Evolutionary conservation across 129 eudicot species (phyloP).

Genomic region (Sambucus nigra): DNA sequence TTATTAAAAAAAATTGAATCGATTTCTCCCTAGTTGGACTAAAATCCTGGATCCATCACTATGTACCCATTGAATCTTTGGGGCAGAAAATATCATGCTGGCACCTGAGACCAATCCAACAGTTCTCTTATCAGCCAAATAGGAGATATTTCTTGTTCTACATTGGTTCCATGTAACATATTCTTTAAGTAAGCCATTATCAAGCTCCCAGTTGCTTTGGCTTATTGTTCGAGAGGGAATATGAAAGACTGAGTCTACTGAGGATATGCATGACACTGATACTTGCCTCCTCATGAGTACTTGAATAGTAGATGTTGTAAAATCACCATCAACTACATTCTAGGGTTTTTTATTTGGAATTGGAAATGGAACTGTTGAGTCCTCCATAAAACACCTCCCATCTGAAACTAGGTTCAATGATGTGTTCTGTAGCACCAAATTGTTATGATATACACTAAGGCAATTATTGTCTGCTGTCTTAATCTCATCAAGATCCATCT

Average conservation of each 20-base stretch:
- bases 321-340: slow-evolving; percentile 9
- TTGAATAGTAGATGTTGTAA: slow-evolving; percentile 28
- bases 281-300: slow-evolving; percentile 47
- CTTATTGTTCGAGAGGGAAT: slow-evolving; percentile 20
- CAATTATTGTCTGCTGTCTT: slow-evolving; percentile 24
- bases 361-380: slow-evolving; percentile 6
- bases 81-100: slow-evolving; percentile 49
- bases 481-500: slow-evolving; percentile 49
- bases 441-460: slow-evolving; percentile 38
- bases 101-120: slow-evolving; percentile 61
- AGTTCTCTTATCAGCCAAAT: slow-evolving; percentile 59
- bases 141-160: slow-evolving; percentile 42
- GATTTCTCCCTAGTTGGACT: too few species aligned
- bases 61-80: slow-evolving; percentile 54
- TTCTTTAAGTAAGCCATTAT: slow-evolving; percentile 16
- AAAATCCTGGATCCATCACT: too few species aligned
- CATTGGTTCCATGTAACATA: slow-evolving; percentile 29
- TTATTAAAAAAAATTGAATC: too few species aligned
- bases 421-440: slow-evolving; percentile 25
- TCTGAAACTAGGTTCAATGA: background rate
- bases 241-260: slow-evolving; percentile 31
- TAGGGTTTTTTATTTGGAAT: slow-evolving; percentile 13
- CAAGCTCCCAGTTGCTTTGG: slow-evolving; percentile 17
- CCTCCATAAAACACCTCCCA: slow-evolving; percentile 15
- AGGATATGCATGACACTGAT: slow-evolving; percentile 36